These are phyloP conservation scores for Termitomyces sp. DNA, from an alignment of 768 basidiomycete species.

Conservation along the genomic window DNA sequence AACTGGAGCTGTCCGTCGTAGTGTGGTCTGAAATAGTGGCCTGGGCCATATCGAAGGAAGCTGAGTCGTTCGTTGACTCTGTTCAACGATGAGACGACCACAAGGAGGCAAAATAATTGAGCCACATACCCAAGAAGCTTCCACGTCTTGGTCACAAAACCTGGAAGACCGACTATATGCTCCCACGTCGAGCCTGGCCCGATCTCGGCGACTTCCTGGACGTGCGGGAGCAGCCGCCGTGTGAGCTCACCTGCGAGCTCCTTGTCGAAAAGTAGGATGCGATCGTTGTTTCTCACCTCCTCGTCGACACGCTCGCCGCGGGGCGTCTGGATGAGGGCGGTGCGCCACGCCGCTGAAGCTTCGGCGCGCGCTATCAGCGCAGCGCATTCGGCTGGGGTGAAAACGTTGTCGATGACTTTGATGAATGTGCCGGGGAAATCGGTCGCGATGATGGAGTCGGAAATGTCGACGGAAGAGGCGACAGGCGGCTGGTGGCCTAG, in stretches of 20 bases:
- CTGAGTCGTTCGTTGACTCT: constrained; percentile 44
- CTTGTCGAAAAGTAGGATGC: constrained; percentile 29
- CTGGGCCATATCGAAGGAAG: constrained; percentile 41
- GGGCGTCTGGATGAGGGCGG: constrained; percentile 28
- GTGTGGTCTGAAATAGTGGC: constrained; percentile 39
- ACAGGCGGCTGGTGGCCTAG: background rate
- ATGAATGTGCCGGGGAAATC: constrained; percentile 33
- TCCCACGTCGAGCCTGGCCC: constrained; percentile 27
- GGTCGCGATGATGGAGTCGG: constrained; percentile 24
- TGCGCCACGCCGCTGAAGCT: constrained; percentile 27
- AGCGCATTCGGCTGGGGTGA: constrained; percentile 34
- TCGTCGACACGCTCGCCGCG: constrained; percentile 24
- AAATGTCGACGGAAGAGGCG: constrained; percentile 20
- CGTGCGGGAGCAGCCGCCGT: constrained; percentile 29
- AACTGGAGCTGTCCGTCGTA: constrained; percentile 35
- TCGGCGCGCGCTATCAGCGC: constrained; percentile 27
- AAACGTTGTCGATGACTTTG: constrained; percentile 34
- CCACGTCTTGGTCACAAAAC: constrained; percentile 30
- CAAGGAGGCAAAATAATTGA: background rate
- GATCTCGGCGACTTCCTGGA: constrained; percentile 30
- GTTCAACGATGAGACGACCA: background rate
- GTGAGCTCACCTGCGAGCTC: constrained; percentile 27
- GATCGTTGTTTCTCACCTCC: constrained; percentile 34
- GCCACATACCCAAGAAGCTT: constrained; percentile 29
- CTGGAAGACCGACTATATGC: constrained; percentile 27